phyloP scores from a whole-genome alignment of 257 asterid genomes.

The Fraxinus anomala region DNA sequence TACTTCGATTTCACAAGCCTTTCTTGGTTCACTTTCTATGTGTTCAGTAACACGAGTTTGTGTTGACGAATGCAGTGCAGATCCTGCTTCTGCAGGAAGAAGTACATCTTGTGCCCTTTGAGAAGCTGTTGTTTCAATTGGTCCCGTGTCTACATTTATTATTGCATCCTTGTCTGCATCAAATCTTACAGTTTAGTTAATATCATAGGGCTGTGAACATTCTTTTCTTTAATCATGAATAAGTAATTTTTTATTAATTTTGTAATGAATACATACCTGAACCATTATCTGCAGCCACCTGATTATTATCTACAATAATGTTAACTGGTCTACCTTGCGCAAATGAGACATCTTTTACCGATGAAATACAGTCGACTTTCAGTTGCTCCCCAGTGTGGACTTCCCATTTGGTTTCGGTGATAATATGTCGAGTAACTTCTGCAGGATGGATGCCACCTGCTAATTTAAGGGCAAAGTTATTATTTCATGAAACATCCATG shows the following conservation, averaged over 20 bases:
- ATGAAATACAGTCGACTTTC: too few relatives aligned
- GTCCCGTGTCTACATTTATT: constrained; percentile 51
- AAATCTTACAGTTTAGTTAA: constrained; percentile 15
- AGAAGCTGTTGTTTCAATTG: constrained; percentile 20
- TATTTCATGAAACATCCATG: background rate
- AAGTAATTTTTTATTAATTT: background rate
- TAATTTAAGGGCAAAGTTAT: constrained; percentile 17
- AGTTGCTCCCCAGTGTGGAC: constrained; percentile 28
- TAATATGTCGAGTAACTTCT: constrained; percentile 45
- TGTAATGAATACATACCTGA: constrained; percentile 15
- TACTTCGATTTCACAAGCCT: constrained; percentile 53
- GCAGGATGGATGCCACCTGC: constrained; percentile 42
- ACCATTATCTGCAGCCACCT: constrained; percentile 18
- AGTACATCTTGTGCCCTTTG: constrained; percentile 20
- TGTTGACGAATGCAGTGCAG: constrained; percentile 29
- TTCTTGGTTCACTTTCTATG: constrained; percentile 37
- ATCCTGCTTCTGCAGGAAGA: constrained; percentile 23
- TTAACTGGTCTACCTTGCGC: constrained; percentile 37
- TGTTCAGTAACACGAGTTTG: constrained; percentile 31
- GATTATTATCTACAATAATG: constrained; percentile 22
- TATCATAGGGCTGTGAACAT: background rate
- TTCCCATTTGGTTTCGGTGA: constrained; percentile 33
- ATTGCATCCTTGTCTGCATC: constrained; percentile 61
- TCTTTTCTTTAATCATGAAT: background rate
- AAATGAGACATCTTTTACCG: constrained; percentile 27